phyloP scores from a whole-genome alignment of 208 protist genomes.

The Cochliopodium minus region DNA sequence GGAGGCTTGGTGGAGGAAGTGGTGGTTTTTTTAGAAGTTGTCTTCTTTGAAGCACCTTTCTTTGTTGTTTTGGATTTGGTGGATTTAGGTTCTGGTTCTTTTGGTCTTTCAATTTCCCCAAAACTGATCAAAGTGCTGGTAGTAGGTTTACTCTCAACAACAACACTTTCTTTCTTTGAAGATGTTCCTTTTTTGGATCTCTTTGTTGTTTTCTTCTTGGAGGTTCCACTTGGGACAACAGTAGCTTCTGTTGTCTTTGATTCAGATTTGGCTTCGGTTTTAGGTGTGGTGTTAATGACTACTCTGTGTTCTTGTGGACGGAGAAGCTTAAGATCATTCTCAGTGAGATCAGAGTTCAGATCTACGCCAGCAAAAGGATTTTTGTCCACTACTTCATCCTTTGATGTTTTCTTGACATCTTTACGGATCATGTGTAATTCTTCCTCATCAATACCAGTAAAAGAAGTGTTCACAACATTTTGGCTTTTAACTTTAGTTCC shows the following conservation, averaged over 20 bases:
- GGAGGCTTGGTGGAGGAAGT: background rate
- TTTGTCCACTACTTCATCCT: background rate
- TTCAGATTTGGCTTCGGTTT: background rate
- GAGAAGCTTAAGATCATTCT: no score
- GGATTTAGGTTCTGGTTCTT: background rate
- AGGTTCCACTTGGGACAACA: background rate
- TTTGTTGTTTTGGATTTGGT: background rate
- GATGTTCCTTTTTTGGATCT: background rate
- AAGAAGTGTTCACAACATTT: no score
- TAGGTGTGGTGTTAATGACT: background rate
- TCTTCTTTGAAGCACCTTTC: background rate
- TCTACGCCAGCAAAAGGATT: no score
- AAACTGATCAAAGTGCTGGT: no score
- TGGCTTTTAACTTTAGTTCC: no score
- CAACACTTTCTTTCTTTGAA: background rate
- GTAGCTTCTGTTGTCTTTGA: background rate
- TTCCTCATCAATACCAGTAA: background rate
- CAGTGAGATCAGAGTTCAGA: no score
- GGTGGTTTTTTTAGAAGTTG: background rate
- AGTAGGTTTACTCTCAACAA: no score
- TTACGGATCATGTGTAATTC: background rate
- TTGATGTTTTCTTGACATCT: background rate
- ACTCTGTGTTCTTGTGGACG: background rate
- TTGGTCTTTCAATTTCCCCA: no score
- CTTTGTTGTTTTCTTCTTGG: background rate